These are phyloP conservation scores for Tetrapisispora pingtungensis DNA, from an alignment of 805 yeast genomes.

Conservation along the genomic window DNA sequence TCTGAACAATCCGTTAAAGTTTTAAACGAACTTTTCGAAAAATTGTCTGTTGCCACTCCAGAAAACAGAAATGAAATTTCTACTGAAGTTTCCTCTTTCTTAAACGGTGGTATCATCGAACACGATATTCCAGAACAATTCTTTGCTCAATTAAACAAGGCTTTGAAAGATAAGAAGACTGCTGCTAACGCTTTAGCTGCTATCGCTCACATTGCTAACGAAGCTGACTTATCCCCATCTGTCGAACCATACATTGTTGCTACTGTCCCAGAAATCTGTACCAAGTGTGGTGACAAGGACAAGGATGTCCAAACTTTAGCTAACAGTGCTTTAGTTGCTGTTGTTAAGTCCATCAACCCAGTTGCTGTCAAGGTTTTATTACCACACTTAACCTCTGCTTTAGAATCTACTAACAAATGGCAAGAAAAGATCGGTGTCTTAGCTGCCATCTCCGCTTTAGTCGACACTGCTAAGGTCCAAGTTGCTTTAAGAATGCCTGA, in stretches of 20 bases:
- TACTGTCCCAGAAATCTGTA: conserved; percentile 58
- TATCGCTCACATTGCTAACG: conserved; percentile 72
- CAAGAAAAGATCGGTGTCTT: conserved; percentile 91
- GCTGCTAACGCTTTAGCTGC: conserved; percentile 78
- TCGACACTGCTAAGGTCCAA: conserved; percentile 90
- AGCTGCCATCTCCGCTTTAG: conserved; percentile 75
- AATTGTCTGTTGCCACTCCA: conserved; percentile 77
- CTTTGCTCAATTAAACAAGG: conserved; percentile 65
- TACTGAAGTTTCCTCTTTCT: conserved; percentile 79
- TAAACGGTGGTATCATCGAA: conserved; percentile 95
- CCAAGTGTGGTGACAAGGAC: conserved; percentile 86
- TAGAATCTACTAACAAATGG: conserved; percentile 82
- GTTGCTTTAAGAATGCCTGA: conserved; percentile 99
- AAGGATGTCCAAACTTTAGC: conserved; percentile 66
- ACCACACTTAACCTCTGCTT: conserved; percentile 64
- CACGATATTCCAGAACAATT: conserved; percentile 93
- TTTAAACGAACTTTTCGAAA: conserved; percentile 85
- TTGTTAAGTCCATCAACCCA: conserved; percentile 81
- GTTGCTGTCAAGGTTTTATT: conserved; percentile 82
- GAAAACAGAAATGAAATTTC: conserved; percentile 83
- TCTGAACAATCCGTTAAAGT: conserved; percentile 51
- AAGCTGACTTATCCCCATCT: conserved; percentile 71
- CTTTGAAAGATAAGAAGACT: conserved; percentile 74
- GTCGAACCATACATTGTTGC: conserved; percentile 93
- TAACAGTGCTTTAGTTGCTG: conserved; percentile 60